A percentile compares a stretch with the other conserved stretches of the same genome.
These are phyloP conservation scores for Lentinus brumalis DNA, from an alignment of 768 basidiomycete species.

Conservation along the genomic window DNA sequence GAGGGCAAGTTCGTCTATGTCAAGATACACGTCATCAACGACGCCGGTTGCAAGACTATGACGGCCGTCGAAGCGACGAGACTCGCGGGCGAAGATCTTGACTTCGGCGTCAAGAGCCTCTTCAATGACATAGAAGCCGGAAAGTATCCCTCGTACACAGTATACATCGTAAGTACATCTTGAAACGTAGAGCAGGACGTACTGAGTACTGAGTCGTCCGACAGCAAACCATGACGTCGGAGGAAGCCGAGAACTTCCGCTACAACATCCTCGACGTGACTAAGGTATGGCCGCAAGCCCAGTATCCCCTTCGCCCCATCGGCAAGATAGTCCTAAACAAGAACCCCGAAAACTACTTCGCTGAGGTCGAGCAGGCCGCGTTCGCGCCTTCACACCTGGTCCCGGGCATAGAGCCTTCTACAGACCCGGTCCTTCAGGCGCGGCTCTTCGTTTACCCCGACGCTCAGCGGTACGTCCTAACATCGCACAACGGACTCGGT, in stretches of 20 bases:
- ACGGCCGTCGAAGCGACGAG: constrained; percentile 63
- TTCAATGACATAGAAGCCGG: constrained; percentile 83
- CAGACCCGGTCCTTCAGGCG: constrained; percentile 92
- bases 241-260: constrained; percentile 88
- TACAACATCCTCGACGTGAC: constrained; percentile 92
- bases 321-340: constrained; percentile 84
- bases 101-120: constrained; percentile 79
- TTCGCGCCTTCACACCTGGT: constrained; percentile 91
- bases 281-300: constrained; percentile 86
- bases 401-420: constrained; percentile 87
- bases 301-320: constrained; percentile 86
- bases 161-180: constrained; percentile 51
- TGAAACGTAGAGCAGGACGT: too few species aligned
- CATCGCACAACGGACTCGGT: too few species aligned
- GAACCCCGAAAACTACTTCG: constrained; percentile 86
- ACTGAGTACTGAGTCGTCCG: too few species aligned
- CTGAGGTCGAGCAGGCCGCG: constrained; percentile 91
- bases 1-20: constrained; percentile 85
- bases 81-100: constrained; percentile 75
- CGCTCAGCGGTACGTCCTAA: constrained; percentile 47
- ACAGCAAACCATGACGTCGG: constrained; percentile 86
- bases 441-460: constrained; percentile 95
- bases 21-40: constrained; percentile 79
- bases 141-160: constrained; percentile 84
- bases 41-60: constrained; percentile 85